phyloP scores from a whole-genome alignment of 1,284 basidiomycete species.

The Pisolithus thermaeus region DNA sequence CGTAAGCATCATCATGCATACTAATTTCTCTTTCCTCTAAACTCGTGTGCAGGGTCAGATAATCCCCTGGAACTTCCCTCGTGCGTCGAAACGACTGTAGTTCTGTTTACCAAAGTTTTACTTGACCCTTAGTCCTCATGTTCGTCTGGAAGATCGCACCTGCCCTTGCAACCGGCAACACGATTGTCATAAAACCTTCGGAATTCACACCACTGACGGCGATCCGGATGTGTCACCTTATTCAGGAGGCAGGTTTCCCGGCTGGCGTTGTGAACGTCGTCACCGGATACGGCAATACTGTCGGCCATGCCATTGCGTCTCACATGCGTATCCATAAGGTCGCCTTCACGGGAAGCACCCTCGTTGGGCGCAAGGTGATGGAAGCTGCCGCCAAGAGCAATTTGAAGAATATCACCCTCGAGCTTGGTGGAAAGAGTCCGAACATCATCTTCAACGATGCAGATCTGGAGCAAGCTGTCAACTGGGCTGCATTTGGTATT shows the following conservation, averaged over 20 bases:
- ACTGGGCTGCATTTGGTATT: conserved; percentile 79
- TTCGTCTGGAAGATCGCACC: conserved; percentile 81
- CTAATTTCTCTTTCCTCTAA: background rate
- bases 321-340: conserved; percentile 70
- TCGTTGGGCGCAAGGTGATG: conserved; percentile 83
- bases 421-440: conserved; percentile 91
- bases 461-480: conserved; percentile 72
- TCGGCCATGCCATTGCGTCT: conserved; percentile 56
- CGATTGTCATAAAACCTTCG: conserved; percentile 82
- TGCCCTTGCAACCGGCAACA: conserved; percentile 81
- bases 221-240: conserved; percentile 48
- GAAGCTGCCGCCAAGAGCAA: conserved; percentile 80
- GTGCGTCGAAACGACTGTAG: conserved; percentile 31
- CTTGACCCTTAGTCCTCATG: conserved; percentile 51
- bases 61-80: conserved; percentile 75
- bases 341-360: conserved; percentile 73
- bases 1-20: conserved; percentile 1
- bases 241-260: conserved; percentile 55
- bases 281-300: conserved; percentile 59
- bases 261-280: conserved; percentile 71
- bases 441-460: conserved; percentile 73
- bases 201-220: conserved; percentile 89
- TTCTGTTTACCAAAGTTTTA: background rate
- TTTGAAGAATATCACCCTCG: conserved; percentile 86
- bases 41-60: conserved; percentile 54